Conservation (phyloP, 2,329 filamentous ascomycete species). For the Xylaria sp. region DNA sequence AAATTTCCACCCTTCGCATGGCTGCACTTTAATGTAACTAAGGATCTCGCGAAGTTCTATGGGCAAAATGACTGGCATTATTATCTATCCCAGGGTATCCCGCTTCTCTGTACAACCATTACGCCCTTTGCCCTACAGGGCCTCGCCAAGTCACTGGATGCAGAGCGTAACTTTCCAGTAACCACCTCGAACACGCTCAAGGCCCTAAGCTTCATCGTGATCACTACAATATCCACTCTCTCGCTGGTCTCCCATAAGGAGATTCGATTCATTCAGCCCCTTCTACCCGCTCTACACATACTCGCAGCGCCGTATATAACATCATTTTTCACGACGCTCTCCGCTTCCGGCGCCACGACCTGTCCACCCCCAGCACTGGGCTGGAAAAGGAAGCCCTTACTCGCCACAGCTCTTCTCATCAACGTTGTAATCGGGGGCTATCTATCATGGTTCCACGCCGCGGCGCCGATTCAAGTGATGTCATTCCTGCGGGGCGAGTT, state of each 20-base stretch:
- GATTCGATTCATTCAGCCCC: conserved; percentile 94
- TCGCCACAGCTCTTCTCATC: conserved; percentile 67
- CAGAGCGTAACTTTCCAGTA: conserved; percentile 51
- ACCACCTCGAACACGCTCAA: conserved; percentile 58
- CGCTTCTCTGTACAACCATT: conserved; percentile 84
- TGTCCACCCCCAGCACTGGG: conserved; percentile 46
- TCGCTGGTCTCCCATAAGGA: conserved; percentile 94
- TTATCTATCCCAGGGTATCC: conserved; percentile 89
- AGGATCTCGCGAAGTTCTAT: conserved; percentile 92
- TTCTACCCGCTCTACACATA: conserved; percentile 87
- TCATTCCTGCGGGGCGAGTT: conserved; percentile 80
- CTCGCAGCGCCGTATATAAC: conserved; percentile 76
- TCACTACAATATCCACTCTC: conserved; percentile 70
- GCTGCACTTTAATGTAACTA: conserved; percentile 89
- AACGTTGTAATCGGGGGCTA: conserved; percentile 81
- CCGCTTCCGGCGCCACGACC: conserved; percentile 46
- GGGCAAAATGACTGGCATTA: conserved; percentile 92
- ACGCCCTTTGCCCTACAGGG: conserved; percentile 79
- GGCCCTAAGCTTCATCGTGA: conserved; percentile 67
- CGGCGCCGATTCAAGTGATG: conserved; percentile 80
- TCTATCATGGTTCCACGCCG: conserved; percentile 80
- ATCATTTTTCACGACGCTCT: conserved; percentile 69
- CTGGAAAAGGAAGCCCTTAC: conserved; percentile 65
- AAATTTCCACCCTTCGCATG: conserved; percentile 89
- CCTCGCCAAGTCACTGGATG: conserved; percentile 63